Evolutionary conservation across 805 yeast genomes (phyloP), one percentile per base, ranked within the genome.

Genomic region (Spathaspora boniae): DNA sequence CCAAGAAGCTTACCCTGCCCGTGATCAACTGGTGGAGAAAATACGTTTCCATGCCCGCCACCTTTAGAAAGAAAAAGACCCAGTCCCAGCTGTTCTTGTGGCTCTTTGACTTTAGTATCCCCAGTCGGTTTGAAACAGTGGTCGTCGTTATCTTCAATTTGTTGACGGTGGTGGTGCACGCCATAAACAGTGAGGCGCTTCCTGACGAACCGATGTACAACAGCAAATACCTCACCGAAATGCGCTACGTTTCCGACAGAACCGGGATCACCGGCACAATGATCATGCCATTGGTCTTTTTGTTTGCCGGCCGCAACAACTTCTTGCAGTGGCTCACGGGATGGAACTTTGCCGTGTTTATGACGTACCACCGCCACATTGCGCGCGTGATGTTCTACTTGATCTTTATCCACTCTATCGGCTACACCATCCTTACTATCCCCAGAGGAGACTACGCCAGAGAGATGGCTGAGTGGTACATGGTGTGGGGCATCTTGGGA

Each of bases 251-350:
- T n/a, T n/a, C n/a, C n/a, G n/a, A n/a, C n/a, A n/a, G n/a, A n/a
- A n/a, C n/a, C n/a, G n/a, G n/a, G n/a, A n/a, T n/a, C n/a, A n/a
- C n/a, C n/a, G n/a, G n/a, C n/a, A n/a, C n/a, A n/a, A n/a, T n/a
- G n/a, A 43, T 48, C 54, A 70, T 58, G 56, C 86, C 86, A 3
- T 53, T 77, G 29, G 43, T 78, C 29, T 60, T 76, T 21, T 54
- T 78, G 33, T 78, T 80, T 50, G 79, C 84, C 2, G 77, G 83
- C 27, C 60, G 86, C 46, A 80, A 80, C 54, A 80, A 80, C 48
- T 53, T 81, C 32, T 53, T 80, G 38, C 78, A 72, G 41, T 74
- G 76, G 74, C 12, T 74, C 12, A 75, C 86, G 1, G 73, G 81
- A 17, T 75, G 82, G 81, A 62, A 60, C 29, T 70, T 54, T 47